Percentiles rank a stretch among this genome's conserved stretches.
Conservation (phyloP, 176 grass and related monocot genomes). For the Hordeum vulgare region DNA sequence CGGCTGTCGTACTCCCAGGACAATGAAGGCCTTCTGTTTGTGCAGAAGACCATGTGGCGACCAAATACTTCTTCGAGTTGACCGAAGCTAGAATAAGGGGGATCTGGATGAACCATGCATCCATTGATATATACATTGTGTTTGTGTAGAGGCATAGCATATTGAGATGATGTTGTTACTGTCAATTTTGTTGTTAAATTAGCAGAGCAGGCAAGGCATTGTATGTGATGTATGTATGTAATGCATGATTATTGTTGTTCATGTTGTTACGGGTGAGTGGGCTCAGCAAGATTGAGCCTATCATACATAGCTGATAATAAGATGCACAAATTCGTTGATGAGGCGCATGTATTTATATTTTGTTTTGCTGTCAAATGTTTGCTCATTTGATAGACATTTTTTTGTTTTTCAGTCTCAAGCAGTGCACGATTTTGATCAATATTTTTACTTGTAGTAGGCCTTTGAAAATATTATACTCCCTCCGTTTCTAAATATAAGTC, state of each 20-base stretch:
- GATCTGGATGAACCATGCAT: background rate
- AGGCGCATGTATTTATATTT: background rate
- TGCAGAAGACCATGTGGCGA: conserved; percentile 62
- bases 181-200: background rate
- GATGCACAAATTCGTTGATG: background rate
- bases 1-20: conserved; percentile 53
- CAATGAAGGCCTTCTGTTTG: conserved; percentile 58
- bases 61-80: conserved; percentile 30
- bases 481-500: too few relatives aligned
- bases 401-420: too few relatives aligned
- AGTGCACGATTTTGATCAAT: too few relatives aligned
- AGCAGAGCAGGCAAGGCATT: background rate
- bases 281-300: background rate
- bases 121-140: background rate
- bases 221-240: background rate
- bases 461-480: too few relatives aligned
- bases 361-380: background rate
- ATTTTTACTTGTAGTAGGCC: too few relatives aligned
- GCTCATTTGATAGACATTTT: too few relatives aligned
- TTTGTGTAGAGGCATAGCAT: background rate
- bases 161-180: background rate
- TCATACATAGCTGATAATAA: background rate
- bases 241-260: background rate
- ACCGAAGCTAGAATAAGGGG: conserved; percentile 21
- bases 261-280: background rate